Evolutionary conservation across 2,329 filamentous ascomycete species (phyloP).

Genomic region (Trichoderma endophyticum): DNA sequence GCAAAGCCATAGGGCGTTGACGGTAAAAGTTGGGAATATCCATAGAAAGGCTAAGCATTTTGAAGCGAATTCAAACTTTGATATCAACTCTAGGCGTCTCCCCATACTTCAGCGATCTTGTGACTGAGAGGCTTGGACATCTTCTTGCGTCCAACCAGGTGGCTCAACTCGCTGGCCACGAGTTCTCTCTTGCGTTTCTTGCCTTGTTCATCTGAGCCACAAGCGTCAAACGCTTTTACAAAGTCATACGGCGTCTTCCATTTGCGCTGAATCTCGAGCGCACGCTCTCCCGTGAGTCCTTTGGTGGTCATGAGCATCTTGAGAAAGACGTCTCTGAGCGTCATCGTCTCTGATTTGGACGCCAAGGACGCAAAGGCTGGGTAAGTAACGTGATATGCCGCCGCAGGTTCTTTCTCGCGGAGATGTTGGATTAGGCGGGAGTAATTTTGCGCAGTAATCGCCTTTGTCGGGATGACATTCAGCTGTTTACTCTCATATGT

Average conservation of each 20-base stretch:
- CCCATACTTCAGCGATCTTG: slow-evolving; percentile 72
- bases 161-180: slow-evolving; percentile 54
- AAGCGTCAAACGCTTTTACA: slow-evolving; percentile 63
- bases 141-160: slow-evolving; percentile 65
- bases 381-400: slow-evolving; percentile 63
- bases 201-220: slow-evolving; percentile 47
- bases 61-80: background rate
- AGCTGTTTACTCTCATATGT: slow-evolving; percentile 60
- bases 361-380: slow-evolving; percentile 67
- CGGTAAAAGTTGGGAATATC: background rate
- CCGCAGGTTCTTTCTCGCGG: slow-evolving; percentile 47
- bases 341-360: slow-evolving; percentile 72
- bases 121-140: slow-evolving; percentile 62
- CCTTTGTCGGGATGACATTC: slow-evolving; percentile 61
- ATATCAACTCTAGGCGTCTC: slow-evolving; percentile 39
- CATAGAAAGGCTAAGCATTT: background rate
- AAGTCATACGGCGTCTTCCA: slow-evolving; percentile 74
- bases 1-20: slow-evolving; percentile 23
- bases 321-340: slow-evolving; percentile 69
- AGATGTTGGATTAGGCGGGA: slow-evolving; percentile 60
- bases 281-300: slow-evolving; percentile 73
- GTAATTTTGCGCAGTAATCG: slow-evolving; percentile 64
- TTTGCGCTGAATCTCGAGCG: slow-evolving; percentile 72
- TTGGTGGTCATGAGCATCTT: slow-evolving; percentile 85
- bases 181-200: slow-evolving; percentile 58